Evolutionary conservation across 257 asterid species (phyloP).

Genomic region (Eustoma russellianum): DNA sequence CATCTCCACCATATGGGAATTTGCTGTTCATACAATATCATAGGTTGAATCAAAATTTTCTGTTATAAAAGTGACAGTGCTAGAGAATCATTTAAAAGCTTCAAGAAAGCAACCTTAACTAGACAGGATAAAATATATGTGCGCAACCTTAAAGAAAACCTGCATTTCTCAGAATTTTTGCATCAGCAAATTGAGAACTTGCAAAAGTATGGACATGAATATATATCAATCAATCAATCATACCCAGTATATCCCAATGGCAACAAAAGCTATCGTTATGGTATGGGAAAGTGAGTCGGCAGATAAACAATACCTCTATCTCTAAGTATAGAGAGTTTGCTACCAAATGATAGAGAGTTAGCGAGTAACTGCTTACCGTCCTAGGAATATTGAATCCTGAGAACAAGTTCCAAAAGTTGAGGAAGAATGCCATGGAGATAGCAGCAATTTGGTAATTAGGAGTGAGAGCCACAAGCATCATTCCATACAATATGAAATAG

Average conservation of each 20-base stretch:
- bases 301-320: too few species aligned
- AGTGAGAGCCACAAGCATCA: conserved; percentile 11
- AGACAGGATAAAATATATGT: background rate
- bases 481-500: conserved; percentile 9
- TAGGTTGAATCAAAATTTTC: too few species aligned
- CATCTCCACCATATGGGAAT: conserved; percentile 22
- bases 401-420: conserved; percentile 13
- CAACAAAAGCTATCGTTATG: too few species aligned
- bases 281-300: too few species aligned
- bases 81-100: too few species aligned
- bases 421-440: conserved; percentile 4
- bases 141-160: background rate
- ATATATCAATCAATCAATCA: too few species aligned
- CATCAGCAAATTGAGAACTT: too few species aligned
- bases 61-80: too few species aligned
- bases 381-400: conserved; percentile 10
- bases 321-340: too few species aligned
- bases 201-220: too few species aligned
- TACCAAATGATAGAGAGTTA: background rate
- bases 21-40: background rate
- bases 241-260: too few species aligned
- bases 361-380: conserved; percentile 5
- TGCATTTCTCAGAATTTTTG: background rate
- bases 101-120: too few species aligned
- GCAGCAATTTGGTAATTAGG: conserved; percentile 9